Conservation (phyloP, 2,329 filamentous ascomycete species). For the Clathrospora elynae region DNA sequence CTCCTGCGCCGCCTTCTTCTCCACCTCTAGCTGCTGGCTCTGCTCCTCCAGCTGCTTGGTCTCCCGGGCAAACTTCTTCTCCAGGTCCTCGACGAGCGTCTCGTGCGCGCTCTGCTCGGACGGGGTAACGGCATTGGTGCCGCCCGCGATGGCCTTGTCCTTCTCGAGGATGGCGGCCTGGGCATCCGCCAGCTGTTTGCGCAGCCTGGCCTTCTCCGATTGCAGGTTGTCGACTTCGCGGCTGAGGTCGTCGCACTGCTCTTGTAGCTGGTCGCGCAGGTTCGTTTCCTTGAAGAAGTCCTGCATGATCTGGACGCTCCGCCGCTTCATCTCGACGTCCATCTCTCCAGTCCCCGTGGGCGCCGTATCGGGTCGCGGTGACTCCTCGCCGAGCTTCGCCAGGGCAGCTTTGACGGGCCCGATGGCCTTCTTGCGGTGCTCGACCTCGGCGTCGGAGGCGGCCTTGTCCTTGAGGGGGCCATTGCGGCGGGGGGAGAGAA, state of each 20-base stretch:
- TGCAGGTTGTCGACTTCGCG: constrained; percentile 42
- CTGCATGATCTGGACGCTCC: constrained; percentile 46
- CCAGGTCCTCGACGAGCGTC: constrained; percentile 41
- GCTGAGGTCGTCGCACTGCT: constrained; percentile 42
- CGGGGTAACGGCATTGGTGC: constrained; percentile 18
- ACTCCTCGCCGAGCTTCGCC: constrained; percentile 38
- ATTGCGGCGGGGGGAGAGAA: constrained; percentile 31
- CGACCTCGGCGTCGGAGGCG: constrained; percentile 45
- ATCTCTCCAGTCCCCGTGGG: constrained; percentile 39
- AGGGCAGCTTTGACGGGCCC: constrained; percentile 37
- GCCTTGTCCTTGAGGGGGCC: constrained; percentile 41
- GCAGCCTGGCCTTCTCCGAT: constrained; percentile 38
- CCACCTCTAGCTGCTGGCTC: constrained; percentile 39
- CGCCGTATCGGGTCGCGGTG: constrained; percentile 40
- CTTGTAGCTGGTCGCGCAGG: constrained; percentile 44
- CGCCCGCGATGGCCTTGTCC: constrained; percentile 36
- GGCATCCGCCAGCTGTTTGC: constrained; percentile 40
- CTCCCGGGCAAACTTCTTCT: constrained; percentile 43
- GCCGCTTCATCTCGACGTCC: constrained; percentile 40
- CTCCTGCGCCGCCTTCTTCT: constrained; percentile 39
- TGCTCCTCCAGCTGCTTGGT: constrained; percentile 41
- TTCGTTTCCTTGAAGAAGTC: constrained; percentile 49
- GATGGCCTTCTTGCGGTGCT: constrained; percentile 33
- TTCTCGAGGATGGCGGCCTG: constrained; percentile 40
- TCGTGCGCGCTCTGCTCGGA: constrained; percentile 29